Percentiles rank a stretch among this genome's conserved stretches.
phyloP scores from a whole-genome alignment of 2,329 filamentous ascomycete species.

The Emergomyces orientalis region DNA sequence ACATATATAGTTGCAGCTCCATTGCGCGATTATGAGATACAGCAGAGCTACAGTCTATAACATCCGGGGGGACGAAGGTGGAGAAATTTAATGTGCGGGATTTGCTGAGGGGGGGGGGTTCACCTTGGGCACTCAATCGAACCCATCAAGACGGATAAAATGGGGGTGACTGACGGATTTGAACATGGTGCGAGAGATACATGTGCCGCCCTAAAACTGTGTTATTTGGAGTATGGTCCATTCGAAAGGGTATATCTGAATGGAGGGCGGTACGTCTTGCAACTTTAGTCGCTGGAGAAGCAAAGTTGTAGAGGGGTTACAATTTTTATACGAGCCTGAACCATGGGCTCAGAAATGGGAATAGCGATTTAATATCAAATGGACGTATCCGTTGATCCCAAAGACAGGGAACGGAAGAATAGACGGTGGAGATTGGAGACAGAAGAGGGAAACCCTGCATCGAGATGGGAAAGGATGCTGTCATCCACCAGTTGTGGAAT shows the following conservation, averaged over 20 bases:
- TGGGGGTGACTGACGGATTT: neutral
- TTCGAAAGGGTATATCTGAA: neutral
- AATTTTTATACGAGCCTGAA: neutral
- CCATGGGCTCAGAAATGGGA: neutral
- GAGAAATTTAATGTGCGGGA: neutral
- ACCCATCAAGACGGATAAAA: neutral
- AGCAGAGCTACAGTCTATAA: neutral
- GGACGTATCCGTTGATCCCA: neutral
- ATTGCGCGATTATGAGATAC: neutral
- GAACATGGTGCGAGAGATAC: neutral
- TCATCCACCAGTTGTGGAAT: neutral
- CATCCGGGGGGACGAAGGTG: neutral
- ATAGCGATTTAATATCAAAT: neutral
- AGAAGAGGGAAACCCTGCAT: neutral
- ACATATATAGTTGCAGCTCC: neutral
- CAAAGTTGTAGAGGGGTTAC: neutral
- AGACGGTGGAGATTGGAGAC: neutral
- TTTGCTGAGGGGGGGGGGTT: neutral
- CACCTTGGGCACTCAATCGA: neutral
- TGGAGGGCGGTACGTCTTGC: neutral
- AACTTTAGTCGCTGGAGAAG: neutral
- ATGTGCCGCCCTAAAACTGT: neutral
- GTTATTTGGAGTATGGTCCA: neutral
- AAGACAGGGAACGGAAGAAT: neutral
- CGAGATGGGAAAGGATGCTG: neutral